Evolutionary conservation across 2,329 filamentous ascomycete genomes (phyloP).

Genomic region (Phoma sp.): DNA sequence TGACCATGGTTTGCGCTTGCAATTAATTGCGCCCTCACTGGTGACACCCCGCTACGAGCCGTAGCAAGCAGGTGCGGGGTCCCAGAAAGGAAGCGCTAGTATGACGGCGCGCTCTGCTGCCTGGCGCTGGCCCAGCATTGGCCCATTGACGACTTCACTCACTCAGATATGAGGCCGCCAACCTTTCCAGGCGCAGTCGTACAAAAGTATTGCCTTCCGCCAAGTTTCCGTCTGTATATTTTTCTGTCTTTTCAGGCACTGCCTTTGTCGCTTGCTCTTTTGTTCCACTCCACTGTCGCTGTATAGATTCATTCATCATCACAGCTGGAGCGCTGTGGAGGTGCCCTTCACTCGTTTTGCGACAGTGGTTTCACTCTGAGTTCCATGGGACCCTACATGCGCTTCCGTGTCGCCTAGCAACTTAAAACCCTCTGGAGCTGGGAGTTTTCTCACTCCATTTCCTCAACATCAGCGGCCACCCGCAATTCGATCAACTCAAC

Average conservation of each 20-base stretch:
- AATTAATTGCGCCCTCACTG: too few relatives aligned
- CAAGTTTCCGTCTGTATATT: conserved; percentile 17
- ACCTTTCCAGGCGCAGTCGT: conserved; percentile 17
- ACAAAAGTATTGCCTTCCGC: conserved; percentile 10
- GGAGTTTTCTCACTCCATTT: too few relatives aligned
- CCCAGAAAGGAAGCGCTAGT: neutral
- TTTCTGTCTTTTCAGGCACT: conserved; percentile 2
- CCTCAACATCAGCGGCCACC: neutral
- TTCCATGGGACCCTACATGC: too few relatives aligned
- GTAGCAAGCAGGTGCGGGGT: conserved; percentile 5
- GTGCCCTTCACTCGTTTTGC: too few relatives aligned
- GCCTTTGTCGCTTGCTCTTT: neutral
- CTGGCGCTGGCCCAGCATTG: conserved; percentile 17
- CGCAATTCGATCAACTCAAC: neutral
- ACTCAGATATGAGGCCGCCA: neutral
- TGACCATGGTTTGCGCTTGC: too few relatives aligned
- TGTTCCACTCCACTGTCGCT: neutral
- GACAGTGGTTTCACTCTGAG: too few relatives aligned
- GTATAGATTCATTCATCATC: neutral
- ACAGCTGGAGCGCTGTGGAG: neutral
- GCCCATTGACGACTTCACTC: too few relatives aligned
- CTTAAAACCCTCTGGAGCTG: too few relatives aligned
- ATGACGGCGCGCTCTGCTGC: conserved; percentile 19
- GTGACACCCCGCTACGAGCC: too few relatives aligned
- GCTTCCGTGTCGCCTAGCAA: too few relatives aligned